phyloP scores from a whole-genome alignment of 2,329 filamentous ascomycete genomes.

The Cytospora chrysosperma region DNA sequence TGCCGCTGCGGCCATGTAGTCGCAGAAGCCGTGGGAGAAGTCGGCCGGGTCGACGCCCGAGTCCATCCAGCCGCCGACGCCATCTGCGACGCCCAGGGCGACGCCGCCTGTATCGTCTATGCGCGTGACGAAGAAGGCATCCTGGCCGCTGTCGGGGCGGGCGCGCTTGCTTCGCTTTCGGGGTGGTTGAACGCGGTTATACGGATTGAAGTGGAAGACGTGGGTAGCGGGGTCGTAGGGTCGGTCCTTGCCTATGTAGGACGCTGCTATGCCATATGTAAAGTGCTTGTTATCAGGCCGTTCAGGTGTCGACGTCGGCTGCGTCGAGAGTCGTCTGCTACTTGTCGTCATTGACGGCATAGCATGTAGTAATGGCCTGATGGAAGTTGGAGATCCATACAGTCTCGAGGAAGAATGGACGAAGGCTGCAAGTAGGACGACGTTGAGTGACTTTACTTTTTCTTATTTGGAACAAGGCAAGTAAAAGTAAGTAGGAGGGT shows the following conservation, averaged over 20 bases:
- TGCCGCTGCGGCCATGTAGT: conserved; percentile 83
- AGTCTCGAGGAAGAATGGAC: conserved; percentile 2
- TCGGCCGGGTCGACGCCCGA: conserved; percentile 91
- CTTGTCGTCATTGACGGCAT: conserved; percentile 4
- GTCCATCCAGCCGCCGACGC: conserved; percentile 92
- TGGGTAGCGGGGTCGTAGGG: conserved; percentile 67
- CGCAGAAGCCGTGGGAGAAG: conserved; percentile 91
- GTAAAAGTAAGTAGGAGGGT: background rate
- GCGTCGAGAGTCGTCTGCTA: conserved; percentile 26
- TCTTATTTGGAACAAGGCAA: background rate
- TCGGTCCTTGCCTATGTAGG: conserved; percentile 71
- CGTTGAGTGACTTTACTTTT: background rate
- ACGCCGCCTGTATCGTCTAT: conserved; percentile 71
- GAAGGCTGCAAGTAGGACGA: conserved; percentile 1
- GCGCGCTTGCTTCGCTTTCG: conserved; percentile 53
- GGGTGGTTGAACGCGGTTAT: conserved; percentile 56
- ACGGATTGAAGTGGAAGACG: conserved; percentile 70
- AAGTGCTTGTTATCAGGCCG: conserved; percentile 51
- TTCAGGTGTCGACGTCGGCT: conserved; percentile 20
- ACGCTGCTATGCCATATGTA: conserved; percentile 70
- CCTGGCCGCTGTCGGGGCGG: conserved; percentile 81
- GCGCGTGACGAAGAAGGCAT: conserved; percentile 89
- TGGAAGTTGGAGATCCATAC: background rate
- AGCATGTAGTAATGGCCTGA: conserved; percentile 1
- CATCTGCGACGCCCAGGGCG: conserved; percentile 88